These are phyloP conservation scores for Botrytis hyacinthi DNA, from an alignment of 2,329 filamentous ascomycete species.

Conservation along the genomic window DNA sequence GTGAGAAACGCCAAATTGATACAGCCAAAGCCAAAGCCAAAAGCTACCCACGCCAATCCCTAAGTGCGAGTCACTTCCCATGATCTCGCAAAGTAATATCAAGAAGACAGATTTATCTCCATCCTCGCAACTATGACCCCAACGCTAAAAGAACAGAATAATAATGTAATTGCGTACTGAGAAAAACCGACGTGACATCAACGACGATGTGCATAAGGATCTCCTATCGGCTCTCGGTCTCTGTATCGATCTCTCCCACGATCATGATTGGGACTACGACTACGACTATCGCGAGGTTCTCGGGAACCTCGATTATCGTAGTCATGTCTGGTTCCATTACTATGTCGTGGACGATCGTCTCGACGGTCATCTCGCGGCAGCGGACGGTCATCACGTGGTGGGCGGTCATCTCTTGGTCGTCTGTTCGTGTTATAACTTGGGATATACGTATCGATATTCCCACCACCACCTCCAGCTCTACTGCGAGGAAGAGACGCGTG, in stretches of 20 bases:
- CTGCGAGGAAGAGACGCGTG: constrained; percentile 27
- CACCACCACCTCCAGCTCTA: constrained; percentile 25
- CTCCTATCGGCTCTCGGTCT: constrained; percentile 39
- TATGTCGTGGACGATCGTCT: constrained; percentile 32
- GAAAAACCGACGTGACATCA: neutral
- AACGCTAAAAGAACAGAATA: constrained; percentile 17
- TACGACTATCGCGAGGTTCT: constrained; percentile 39
- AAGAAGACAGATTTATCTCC: neutral
- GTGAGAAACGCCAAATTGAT: constrained; percentile 9
- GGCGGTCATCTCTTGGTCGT: constrained; percentile 40
- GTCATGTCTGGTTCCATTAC: constrained; percentile 42
- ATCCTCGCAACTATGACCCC: neutral
- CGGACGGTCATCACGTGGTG: constrained; percentile 40
- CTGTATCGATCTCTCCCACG: constrained; percentile 44
- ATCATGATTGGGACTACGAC: constrained; percentile 44
- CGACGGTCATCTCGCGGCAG: constrained; percentile 41
- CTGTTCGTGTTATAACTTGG: constrained; percentile 46
- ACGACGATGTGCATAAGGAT: constrained; percentile 24
- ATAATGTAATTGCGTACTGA: neutral
- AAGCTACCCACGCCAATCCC: constrained; percentile 8
- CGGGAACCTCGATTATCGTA: constrained; percentile 43
- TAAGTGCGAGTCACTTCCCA: neutral
- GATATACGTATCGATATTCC: constrained; percentile 50
- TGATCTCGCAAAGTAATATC: neutral
- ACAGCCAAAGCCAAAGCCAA: constrained; percentile 10